Conservation (phyloP, 805 yeast species). For the Kodamaea nitidulidarum region DNA sequence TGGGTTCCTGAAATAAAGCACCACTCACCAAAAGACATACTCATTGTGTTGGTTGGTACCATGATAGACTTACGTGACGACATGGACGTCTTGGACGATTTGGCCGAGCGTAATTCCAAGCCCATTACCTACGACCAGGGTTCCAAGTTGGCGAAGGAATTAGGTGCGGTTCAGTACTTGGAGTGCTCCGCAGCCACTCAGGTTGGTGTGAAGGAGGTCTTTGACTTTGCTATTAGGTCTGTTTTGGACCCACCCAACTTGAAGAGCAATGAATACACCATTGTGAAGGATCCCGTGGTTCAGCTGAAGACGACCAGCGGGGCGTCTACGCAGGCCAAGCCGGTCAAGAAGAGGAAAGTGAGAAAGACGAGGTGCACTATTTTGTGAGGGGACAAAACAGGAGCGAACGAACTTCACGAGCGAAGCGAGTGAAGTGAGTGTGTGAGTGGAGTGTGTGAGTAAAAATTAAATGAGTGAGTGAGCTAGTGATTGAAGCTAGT, state of each 20-base stretch:
- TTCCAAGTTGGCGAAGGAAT: conserved; percentile 58
- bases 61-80: conserved; percentile 83
- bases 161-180: conserved; percentile 68
- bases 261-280: conserved; percentile 11
- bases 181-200: conserved; percentile 93
- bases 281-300: conserved; percentile 14
- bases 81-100: conserved; percentile 65
- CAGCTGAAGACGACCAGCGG: conserved; percentile 6
- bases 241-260: conserved; percentile 52
- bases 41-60: conserved; percentile 79
- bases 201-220: conserved; percentile 77
- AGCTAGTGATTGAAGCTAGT: too few relatives aligned
- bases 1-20: conserved; percentile 80
- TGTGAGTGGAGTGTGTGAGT: too few relatives aligned
- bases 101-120: conserved; percentile 55
- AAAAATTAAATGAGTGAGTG: too few relatives aligned
- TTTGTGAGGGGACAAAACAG: too few relatives aligned
- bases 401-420: too few relatives aligned
- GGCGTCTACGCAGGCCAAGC: conserved; percentile 8
- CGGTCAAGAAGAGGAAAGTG: conserved; percentile 23
- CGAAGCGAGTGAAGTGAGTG: too few relatives aligned
- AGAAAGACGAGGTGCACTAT: conserved; percentile 38
- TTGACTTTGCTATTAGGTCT: conserved; percentile 74
- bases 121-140: conserved; percentile 68
- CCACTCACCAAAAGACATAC: conserved; percentile 69